Base-by-base conservation (phyloP, 805 yeast species). In the Lipomyces kockii region DNA sequence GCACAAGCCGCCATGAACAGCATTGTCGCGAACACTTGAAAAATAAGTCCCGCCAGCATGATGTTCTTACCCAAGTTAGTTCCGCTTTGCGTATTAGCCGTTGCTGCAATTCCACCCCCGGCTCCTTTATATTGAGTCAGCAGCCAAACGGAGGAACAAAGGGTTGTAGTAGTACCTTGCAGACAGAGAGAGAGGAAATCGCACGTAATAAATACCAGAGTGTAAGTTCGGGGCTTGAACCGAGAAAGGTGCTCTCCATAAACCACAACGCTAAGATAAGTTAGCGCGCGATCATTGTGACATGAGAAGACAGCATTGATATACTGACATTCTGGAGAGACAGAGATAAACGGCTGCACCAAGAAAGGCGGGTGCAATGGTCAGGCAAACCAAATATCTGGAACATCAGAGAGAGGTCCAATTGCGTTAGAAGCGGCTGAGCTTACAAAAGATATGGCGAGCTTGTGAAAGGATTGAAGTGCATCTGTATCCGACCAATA, bases 81-180 rank as follows among this genome's bases (percentile, higher is more conserved):
- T 22, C 39, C 20, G 37, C 46, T 29, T n/a, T 56, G 39, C 2
- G 39, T 29, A 35, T 25, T 25, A 34, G 59, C 59, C 17, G 59
- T 14, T 11, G 59, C 59, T 56, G 59, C 59, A 29, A 56, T 27
- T 9, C 37, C 59, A 17, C 59, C 59, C 2, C 59, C 59, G 46
- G 59, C 51, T n/a, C 32, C 58, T 54, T 17, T 6, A 49, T 17
- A 17, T 49, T 6, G 53, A 49, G 53, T 49, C 17, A 49, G 53
- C 53, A 17, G 17, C n/a, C 25, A 49, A n/a, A 14, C 25, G 9
- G 9, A 14, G 8, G n/a, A 9, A n/a, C 20, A 22, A 22, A n/a
- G 2, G 6, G 4, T 14, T 32, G 58, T 2, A 54, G 58, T 54
- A 12, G 37, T 25, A 29, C 59, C 59, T 56, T 56, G 59, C 12